Conservation (phyloP, 78 protist genomes). For the Pigoraptor vietnamica region DNA sequence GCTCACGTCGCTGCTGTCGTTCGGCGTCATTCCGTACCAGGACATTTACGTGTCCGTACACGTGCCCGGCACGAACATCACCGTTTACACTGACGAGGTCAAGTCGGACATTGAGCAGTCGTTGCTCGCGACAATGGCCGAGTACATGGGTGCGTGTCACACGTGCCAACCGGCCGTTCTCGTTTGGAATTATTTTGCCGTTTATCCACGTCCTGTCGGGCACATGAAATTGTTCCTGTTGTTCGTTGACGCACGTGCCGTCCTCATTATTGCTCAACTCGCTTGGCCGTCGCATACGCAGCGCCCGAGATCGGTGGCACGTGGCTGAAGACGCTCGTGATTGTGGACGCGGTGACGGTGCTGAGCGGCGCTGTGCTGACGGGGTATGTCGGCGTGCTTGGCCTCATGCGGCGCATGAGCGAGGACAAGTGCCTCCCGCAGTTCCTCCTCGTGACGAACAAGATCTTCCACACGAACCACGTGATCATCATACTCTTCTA, state of each 20-base stretch:
- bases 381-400: conserved; percentile 67
- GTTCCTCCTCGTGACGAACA: conserved; percentile 41
- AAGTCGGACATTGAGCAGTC: neutral
- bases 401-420: conserved; percentile 61
- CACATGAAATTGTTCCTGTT: no score
- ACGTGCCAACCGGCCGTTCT: no score
- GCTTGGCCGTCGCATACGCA: no score
- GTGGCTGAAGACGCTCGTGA: neutral
- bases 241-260: no score
- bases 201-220: no score
- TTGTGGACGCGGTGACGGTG: conserved; percentile 57
- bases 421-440: conserved; percentile 66
- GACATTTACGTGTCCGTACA: neutral
- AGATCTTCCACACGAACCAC: conserved; percentile 45
- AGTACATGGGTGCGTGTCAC: conserved; percentile 4
- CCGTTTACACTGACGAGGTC: neutral
- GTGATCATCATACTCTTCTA: conserved; percentile 60
- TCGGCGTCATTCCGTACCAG: conserved; percentile 2
- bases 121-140: neutral
- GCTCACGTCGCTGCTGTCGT: conserved; percentile 35
- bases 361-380: conserved; percentile 68
- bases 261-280: no score
- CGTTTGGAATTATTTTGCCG: no score
- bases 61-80: neutral
- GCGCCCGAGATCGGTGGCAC: conserved; percentile 13